phyloP scores from a whole-genome alignment of 2,329 filamentous ascomycete genomes.

The Botrytis tulipae region DNA sequence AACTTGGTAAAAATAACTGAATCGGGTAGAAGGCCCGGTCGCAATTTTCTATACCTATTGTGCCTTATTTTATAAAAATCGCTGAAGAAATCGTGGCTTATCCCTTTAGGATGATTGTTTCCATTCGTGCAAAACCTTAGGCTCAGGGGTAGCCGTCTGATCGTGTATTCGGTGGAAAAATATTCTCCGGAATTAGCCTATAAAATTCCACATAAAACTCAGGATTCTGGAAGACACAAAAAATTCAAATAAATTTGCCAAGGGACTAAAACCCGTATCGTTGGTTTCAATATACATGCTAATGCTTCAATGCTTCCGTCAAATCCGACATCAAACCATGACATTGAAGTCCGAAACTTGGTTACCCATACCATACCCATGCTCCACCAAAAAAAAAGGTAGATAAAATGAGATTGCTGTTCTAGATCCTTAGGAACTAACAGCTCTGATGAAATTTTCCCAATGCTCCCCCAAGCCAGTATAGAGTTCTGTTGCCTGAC shows the following conservation, averaged over 20 bases:
- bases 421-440: constrained; percentile 9
- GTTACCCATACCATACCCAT: not conserved
- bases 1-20: not conserved
- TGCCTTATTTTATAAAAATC: not conserved
- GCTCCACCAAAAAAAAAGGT: not conserved
- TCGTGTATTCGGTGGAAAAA: not conserved
- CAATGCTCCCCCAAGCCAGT: constrained; percentile 17
- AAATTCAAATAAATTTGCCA: not conserved
- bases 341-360: not conserved
- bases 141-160: constrained; percentile 5
- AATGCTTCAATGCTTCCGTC: not conserved
- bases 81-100: not conserved
- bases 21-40: constrained; percentile 10
- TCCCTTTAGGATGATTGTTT: not conserved
- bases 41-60: not conserved
- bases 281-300: not conserved
- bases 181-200: not conserved
- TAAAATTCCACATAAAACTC: not conserved
- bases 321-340: not conserved
- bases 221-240: not conserved
- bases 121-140: not conserved
- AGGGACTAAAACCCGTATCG: not conserved
- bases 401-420: not conserved
- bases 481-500: constrained; percentile 12
- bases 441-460: constrained; percentile 18